Conservation (phyloP, 2,329 filamentous ascomycete genomes). For the Alternaria sp. region DNA sequence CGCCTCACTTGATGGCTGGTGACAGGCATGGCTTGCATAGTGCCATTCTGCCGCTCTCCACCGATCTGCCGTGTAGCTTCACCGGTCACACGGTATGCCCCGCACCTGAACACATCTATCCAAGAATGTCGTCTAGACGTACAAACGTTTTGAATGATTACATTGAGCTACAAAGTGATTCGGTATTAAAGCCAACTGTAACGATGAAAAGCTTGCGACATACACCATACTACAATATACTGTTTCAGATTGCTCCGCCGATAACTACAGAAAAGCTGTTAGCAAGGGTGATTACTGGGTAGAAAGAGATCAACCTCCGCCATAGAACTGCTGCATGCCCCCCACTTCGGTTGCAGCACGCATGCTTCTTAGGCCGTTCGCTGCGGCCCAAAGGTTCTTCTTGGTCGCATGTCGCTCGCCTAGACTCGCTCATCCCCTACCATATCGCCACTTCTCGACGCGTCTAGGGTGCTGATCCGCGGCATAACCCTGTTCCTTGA, state of each 20-base stretch:
- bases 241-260: conserved; percentile 17
- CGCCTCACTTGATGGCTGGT: not conserved
- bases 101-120: not conserved
- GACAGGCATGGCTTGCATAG: conserved; percentile 27
- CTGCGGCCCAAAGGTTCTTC: conserved; percentile 7
- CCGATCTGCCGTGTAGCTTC: not conserved
- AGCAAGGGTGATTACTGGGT: conserved; percentile 23
- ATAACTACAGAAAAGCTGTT: conserved; percentile 20
- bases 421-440: not conserved
- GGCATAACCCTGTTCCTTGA: not conserved
- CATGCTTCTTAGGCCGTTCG: not conserved
- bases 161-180: conserved; percentile 18
- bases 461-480: not conserved
- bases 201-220: not conserved
- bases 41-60: conserved; percentile 13
- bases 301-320: conserved; percentile 15
- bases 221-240: conserved; percentile 1
- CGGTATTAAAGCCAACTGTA: conserved; percentile 16
- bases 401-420: conserved; percentile 4
- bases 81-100: conserved; percentile 13
- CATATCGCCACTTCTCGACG: not conserved
- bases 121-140: not conserved
- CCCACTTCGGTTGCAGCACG: conserved; percentile 5
- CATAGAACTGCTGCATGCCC: conserved; percentile 11
- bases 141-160: not conserved